Base-by-base conservation (phyloP, 495 filamentous ascomycete species). In the Darksidea phi region DNA sequence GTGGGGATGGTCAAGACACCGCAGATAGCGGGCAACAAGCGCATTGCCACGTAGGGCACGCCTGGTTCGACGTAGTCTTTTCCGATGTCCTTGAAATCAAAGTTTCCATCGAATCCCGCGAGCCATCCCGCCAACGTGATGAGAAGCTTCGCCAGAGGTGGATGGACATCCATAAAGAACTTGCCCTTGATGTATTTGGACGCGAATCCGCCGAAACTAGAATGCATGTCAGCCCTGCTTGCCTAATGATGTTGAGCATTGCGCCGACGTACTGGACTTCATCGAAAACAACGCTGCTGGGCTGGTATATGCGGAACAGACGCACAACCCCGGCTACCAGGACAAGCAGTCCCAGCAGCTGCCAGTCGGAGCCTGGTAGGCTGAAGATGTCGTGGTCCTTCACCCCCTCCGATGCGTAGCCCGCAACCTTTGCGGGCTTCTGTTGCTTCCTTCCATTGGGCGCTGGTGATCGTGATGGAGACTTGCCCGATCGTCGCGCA, bases 151-250 rank as follows among this genome's bases (percentile, higher is more conserved):
- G 94, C 94, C 8, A 98, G 82, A n/a, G 94, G 94, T 15, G 94
- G 94, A 69, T 98, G 94, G 3, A 98, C 94, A 70, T 98, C 94
- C 94, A 98, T 98, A 74, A 98, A 98, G 79, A 98, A 98, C 64
- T 78, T 84, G 64, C 94, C 94, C 75, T 97, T 97, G 79, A 98
- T 97, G 72, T 98, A 98, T 73, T 98, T 97, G 60, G 88, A 88
- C 42, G 94, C 94, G 70, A 97, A 98, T 3, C 94, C 94, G 68
- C 94, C 94, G 75, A 98, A 98, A 73, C 92, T 70, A 37, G 18
- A 48, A 1, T n/a, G 18, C 41, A 6, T 25, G 42, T 62, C 25
- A 56, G 67, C 50, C 12, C 6, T 21, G 21, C 38, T 28, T 32
- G 26, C 1, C 25, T 53, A 11, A 34, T 12, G 48, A 25, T 45